Evolutionary conservation across 1,284 basidiomycete species (phyloP).

Genomic region (Athelia sp.): DNA sequence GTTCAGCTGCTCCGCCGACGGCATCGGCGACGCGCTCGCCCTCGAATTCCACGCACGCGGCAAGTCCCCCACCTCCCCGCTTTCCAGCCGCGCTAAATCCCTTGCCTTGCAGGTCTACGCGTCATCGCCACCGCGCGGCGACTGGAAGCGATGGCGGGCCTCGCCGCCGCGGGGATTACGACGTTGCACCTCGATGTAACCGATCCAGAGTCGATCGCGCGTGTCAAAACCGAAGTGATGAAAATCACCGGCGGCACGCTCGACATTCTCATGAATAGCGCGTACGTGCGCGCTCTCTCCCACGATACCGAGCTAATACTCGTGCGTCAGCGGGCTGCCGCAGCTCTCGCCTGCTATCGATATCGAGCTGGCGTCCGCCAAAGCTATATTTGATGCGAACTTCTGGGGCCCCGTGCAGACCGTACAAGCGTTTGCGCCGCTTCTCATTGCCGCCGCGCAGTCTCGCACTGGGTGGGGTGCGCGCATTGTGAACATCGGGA

Average conservation of each 20-base stretch:
- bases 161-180: constrained; percentile 18
- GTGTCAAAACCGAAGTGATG: constrained; percentile 12
- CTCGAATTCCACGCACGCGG: constrained; percentile 17
- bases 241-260: constrained; percentile 21
- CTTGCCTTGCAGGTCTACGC: constrained; percentile 16
- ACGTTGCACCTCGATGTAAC: constrained; percentile 26
- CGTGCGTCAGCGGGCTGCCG: constrained; percentile 5
- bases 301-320: background rate
- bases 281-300: constrained; percentile 15
- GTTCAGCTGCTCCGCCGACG: constrained; percentile 15
- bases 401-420: constrained; percentile 18
- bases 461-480: constrained; percentile 7
- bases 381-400: constrained; percentile 18
- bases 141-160: constrained; percentile 17
- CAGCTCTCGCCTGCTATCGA: constrained; percentile 15
- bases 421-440: constrained; percentile 22
- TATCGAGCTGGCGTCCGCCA: constrained; percentile 11
- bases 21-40: constrained; percentile 20
- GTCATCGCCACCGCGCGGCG: constrained; percentile 27
- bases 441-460: constrained; percentile 19
- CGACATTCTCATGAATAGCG: constrained; percentile 27
- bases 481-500: constrained; percentile 24
- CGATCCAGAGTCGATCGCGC: constrained; percentile 13
- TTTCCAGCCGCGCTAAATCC: background rate
- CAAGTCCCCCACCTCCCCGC: background rate